Base-by-base conservation (phyloP, 1,139 yeast species). In the Komagataea norvegica region DNA sequence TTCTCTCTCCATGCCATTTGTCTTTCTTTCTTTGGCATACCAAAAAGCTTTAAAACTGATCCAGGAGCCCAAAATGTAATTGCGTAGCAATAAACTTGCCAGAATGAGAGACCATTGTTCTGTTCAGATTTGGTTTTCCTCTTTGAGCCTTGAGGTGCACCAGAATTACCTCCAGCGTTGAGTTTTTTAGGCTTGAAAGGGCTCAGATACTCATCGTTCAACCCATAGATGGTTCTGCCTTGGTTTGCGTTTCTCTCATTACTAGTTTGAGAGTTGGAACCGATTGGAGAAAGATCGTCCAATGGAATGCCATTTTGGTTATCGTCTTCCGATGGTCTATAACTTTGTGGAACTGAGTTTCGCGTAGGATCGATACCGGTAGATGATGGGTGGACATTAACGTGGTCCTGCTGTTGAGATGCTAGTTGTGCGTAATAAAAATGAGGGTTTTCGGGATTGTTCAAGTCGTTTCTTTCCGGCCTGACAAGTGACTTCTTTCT, bases 1-100 rank as follows among this genome's bases (percentile, higher is more conserved):
- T 91, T 91, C 59, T 91, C 98, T 57, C 97, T 74, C 98, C 98
- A 91, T 0, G 97, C 97, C 68, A 79, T 77, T 59, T 87, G 96
- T 46, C 95, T 76, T 36, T 79, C 88, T 51, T 77, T 77, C 21
- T 85, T 79, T 29, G 73, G 73, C 72, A 89, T 73, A 5, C 97
- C 97, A 61, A 77, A 84, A 38, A 83, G 60, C 35, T 68, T 67
- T 54, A 91, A 64, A 24, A 89, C 47, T 0, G 89, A 81, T 3
- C 82, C 73, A 1, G 96, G 95, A 3, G 95, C 94, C 93, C 96
- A 89, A 59, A 87, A 87, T 0, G 97, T 89, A 27, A 91, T 64
- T 9, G 74, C 51, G 52, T 77, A 76, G 58, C 96, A 88, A 61
- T 87, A 91, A 1, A 79, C 67, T 51, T 78, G 75, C 98, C 97